Conservation (phyloP, 78 protist species). For the Bigelowiella natans region DNA sequence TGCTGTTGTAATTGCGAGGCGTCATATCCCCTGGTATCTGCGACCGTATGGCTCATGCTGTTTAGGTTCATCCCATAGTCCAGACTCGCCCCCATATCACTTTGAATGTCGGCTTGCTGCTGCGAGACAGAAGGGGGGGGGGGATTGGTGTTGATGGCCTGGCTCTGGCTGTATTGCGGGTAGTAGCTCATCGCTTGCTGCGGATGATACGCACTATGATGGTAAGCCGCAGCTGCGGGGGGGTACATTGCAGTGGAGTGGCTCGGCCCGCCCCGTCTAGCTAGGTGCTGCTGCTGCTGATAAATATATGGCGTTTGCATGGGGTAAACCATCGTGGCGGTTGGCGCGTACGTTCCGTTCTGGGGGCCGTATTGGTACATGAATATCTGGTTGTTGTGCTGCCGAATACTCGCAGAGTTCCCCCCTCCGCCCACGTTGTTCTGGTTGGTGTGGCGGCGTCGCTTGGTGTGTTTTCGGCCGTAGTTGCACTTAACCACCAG, state of each 20-base stretch:
- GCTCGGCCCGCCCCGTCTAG: background rate
- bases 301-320: background rate
- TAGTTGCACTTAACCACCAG: background rate
- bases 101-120: background rate
- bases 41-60: background rate
- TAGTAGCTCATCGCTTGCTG: no score
- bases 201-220: background rate
- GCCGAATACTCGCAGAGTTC: background rate
- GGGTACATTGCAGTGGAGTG: background rate
- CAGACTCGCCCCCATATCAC: background rate
- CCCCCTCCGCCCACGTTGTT: background rate
- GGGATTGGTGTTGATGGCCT: background rate
- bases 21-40: no score
- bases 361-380: background rate
- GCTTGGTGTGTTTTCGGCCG: background rate
- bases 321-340: background rate
- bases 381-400: background rate
- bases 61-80: background rate
- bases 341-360: background rate
- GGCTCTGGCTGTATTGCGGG: background rate
- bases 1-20: no score
- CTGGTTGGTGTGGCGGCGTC: background rate
- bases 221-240: background rate
- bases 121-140: background rate
- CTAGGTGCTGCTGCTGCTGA: background rate